Percentiles rank a stretch among this genome's conserved stretches.
Conservation (phyloP, 2,329 filamentous ascomycete genomes). For the Penicillium sclerotigenum region DNA sequence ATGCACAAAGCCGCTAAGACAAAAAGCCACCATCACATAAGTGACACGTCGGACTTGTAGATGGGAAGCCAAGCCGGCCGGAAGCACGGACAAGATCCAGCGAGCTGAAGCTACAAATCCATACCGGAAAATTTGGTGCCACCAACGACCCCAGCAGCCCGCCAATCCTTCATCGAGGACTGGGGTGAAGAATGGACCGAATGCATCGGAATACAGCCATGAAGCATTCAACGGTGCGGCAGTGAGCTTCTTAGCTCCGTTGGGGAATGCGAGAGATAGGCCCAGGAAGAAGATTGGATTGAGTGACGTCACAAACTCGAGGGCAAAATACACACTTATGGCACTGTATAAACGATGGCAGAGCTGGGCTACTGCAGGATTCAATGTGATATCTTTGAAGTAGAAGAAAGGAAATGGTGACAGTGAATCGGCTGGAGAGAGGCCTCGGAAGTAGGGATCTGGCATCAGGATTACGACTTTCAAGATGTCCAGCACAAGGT, state of each 20-base stretch:
- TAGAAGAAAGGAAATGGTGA: slow-evolving; percentile 47
- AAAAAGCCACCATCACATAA: slow-evolving; percentile 32
- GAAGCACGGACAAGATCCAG: slow-evolving; percentile 35
- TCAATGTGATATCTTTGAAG: slow-evolving; percentile 35
- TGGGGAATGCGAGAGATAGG: slow-evolving; percentile 47
- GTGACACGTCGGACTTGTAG: slow-evolving; percentile 20
- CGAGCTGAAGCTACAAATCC: slow-evolving; percentile 44
- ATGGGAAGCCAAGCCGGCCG: slow-evolving; percentile 19
- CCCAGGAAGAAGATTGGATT: slow-evolving; percentile 60
- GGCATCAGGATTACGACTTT: slow-evolving; percentile 63
- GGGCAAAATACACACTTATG: slow-evolving; percentile 55
- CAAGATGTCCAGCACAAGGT: slow-evolving; percentile 66
- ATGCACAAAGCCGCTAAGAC: slow-evolving; percentile 56
- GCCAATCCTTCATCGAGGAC: slow-evolving; percentile 63
- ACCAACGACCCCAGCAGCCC: slow-evolving; percentile 81
- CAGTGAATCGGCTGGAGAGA: slow-evolving; percentile 49
- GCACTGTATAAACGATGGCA: slow-evolving; percentile 59
- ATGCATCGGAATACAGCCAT: slow-evolving; percentile 61
- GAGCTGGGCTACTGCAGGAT: slow-evolving; percentile 48
- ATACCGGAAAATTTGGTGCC: slow-evolving; percentile 86
- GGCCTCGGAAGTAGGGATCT: slow-evolving; percentile 72
- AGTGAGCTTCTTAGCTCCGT: slow-evolving; percentile 55
- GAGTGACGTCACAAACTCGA: slow-evolving; percentile 60
- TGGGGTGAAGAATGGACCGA: slow-evolving; percentile 47
- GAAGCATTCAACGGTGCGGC: slow-evolving; percentile 59